These are phyloP conservation scores for Eragrostis curvula DNA, from an alignment of 176 grass and related monocot genomes.

Conservation along the genomic window DNA sequence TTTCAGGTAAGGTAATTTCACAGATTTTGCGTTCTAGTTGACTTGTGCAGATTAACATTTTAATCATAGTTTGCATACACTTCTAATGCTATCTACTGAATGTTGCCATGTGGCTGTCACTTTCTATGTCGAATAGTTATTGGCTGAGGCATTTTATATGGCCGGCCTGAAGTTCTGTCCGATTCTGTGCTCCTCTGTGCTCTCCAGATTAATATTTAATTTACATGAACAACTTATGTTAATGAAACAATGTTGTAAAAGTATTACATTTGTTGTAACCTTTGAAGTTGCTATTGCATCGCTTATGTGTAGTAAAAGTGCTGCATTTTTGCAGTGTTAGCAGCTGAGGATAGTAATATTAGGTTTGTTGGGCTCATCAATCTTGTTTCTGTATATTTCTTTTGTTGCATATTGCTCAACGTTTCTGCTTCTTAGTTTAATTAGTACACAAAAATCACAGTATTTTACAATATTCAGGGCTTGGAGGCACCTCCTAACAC, in stretches of 20 bases:
- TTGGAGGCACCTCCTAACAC: slow-evolving; percentile 37
- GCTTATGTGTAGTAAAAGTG: neutral
- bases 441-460: neutral
- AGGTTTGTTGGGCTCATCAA: neutral
- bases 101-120: neutral
- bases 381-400: neutral
- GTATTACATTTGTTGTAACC: slow-evolving; percentile 16
- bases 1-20: slow-evolving; percentile 43
- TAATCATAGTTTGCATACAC: neutral
- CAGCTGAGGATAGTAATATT: neutral
- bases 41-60: neutral
- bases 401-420: neutral
- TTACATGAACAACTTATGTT: neutral
- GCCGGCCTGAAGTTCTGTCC: neutral
- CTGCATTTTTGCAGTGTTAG: neutral
- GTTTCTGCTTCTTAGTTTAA: slow-evolving; percentile 1
- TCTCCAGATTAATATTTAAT: neutral
- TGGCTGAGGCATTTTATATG: neutral
- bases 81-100: neutral
- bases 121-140: neutral
- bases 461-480: slow-evolving; percentile 6
- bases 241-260: neutral
- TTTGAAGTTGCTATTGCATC: slow-evolving; percentile 1
- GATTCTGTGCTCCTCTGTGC: neutral
- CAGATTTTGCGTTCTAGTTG: neutral